Conservation (phyloP, 2,329 filamentous ascomycete species). For the Dactylellina leptospora region DNA sequence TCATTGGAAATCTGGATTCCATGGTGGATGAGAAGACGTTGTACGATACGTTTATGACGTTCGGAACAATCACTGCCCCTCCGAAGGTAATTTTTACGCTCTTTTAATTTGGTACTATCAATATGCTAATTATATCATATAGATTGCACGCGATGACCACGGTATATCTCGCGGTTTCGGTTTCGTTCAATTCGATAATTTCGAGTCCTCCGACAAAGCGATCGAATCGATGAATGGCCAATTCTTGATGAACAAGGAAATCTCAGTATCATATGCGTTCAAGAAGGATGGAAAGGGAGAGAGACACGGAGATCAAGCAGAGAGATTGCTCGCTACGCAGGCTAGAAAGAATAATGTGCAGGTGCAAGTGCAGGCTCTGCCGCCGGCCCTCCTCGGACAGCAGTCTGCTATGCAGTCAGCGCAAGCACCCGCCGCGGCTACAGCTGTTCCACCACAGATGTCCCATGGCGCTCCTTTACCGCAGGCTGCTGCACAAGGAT, state of each 20-base stretch:
- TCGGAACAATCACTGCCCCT: slow-evolving; percentile 81
- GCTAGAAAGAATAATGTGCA: slow-evolving; percentile 94
- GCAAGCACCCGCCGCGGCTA: slow-evolving; percentile 56
- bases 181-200: slow-evolving; percentile 91
- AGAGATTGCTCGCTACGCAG: slow-evolving; percentile 88
- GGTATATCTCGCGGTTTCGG: slow-evolving; percentile 94
- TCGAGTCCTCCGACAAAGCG: slow-evolving; percentile 91
- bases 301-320: slow-evolving; percentile 91
- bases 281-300: slow-evolving; percentile 99
- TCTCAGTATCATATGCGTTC: slow-evolving; percentile 97
- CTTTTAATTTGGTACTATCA: not conserved
- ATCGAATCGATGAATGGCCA: slow-evolving; percentile 93
- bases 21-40: slow-evolving; percentile 96
- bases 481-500: slow-evolving; percentile 37
- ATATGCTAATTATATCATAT: slow-evolving; percentile 54
- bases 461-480: slow-evolving; percentile 60
- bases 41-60: slow-evolving; percentile 93
- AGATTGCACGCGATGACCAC: slow-evolving; percentile 82
- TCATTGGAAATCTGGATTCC: slow-evolving; percentile 91
- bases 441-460: slow-evolving; percentile 61
- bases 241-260: slow-evolving; percentile 95
- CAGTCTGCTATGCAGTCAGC: slow-evolving; percentile 57
- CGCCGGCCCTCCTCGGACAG: slow-evolving; percentile 73
- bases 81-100: slow-evolving; percentile 76
- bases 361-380: slow-evolving; percentile 78